Conservation (phyloP, 768 basidiomycete species). For the Phlebiopsis gigantea region DNA sequence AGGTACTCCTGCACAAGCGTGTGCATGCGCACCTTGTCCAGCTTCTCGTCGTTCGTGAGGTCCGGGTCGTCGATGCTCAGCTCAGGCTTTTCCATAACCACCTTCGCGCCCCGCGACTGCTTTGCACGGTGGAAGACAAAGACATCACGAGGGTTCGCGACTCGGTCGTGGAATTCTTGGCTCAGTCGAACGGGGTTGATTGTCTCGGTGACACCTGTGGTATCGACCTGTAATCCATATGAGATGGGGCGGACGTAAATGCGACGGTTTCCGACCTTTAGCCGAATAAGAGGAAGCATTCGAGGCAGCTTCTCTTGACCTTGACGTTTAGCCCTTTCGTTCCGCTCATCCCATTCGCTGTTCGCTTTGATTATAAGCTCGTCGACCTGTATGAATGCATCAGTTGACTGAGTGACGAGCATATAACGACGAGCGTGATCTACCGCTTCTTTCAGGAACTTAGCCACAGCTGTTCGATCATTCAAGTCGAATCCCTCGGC, state of each 20-base stretch:
- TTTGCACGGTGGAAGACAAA: conserved; percentile 87
- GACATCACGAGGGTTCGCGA: conserved; percentile 94
- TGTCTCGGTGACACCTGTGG: conserved; percentile 84
- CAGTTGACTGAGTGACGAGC: background rate
- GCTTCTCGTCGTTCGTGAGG: conserved; percentile 61
- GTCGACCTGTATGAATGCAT: conserved; percentile 54
- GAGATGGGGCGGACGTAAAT: background rate
- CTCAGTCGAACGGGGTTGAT: conserved; percentile 97
- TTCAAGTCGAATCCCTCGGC: conserved; percentile 70
- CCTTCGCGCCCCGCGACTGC: conserved; percentile 51
- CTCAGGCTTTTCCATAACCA: conserved; percentile 72
- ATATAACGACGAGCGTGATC: conserved; percentile 4
- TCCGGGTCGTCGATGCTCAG: conserved; percentile 76
- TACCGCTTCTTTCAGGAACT: conserved; percentile 73
- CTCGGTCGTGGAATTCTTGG: conserved; percentile 83
- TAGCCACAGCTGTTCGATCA: conserved; percentile 79
- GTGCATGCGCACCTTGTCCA: conserved; percentile 78
- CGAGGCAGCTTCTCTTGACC: conserved; percentile 56
- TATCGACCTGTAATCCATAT: conserved; percentile 43
- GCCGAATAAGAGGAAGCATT: conserved; percentile 83
- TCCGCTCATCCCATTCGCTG: conserved; percentile 71
- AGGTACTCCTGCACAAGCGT: conserved; percentile 91
- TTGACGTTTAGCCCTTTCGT: conserved; percentile 51
- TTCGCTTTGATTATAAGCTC: conserved; percentile 76
- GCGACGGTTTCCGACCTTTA: conserved; percentile 50